Base-by-base conservation (phyloP, 495 filamentous ascomycete genomes). In the Rhizodiscina lignyota region DNA sequence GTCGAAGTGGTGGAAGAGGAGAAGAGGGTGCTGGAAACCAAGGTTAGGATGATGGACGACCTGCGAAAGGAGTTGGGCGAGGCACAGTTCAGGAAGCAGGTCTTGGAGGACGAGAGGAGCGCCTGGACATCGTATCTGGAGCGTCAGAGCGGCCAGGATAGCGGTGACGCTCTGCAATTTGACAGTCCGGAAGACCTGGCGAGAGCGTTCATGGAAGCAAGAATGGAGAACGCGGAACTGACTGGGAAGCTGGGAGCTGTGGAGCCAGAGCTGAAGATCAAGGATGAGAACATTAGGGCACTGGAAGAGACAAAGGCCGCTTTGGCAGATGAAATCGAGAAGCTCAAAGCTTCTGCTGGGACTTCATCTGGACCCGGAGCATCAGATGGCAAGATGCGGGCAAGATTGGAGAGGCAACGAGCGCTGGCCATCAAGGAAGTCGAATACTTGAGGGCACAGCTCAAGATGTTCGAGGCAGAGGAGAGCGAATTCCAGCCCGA, bases 1-100 rank as follows among this genome's bases (percentile, higher is more conserved):
- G 74, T 94, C 3, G 84, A 94, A 42, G 68, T 96, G n/a, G 76
- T 94, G 0, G 86, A 96, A 46, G 89, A 99, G 49, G 83, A 99
- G 59, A 96, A 96, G 61, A 67, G 79, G 41, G 69, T 72, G 0
- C 60, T 99, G 35, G 77, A 94, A 51, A 71, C 71, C 33, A 79
- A 72, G 44, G 44, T 99, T 19, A 70, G 79, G 40, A 57, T 79
- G 18, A 77, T 89, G 63, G 72, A 81, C 40, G 67, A 72, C 17
- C 45, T 94, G 10, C 69, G 82, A 37, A 62, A 70, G 13, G 77
- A 93, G 46, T 64, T 94, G 17, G 64, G 69, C 20, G 85, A 92
- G 43, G 67, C 77, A 13, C 68, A 80, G 43, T 64, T 89, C 23
- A 84, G 89, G 43, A 75, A 82, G 17, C 83, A 89, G 43, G 66